A percentile compares a stretch with the other conserved stretches of the same genome.
Conservation (phyloP, 768 basidiomycete genomes). For the Pulveroboletus sp. region DNA sequence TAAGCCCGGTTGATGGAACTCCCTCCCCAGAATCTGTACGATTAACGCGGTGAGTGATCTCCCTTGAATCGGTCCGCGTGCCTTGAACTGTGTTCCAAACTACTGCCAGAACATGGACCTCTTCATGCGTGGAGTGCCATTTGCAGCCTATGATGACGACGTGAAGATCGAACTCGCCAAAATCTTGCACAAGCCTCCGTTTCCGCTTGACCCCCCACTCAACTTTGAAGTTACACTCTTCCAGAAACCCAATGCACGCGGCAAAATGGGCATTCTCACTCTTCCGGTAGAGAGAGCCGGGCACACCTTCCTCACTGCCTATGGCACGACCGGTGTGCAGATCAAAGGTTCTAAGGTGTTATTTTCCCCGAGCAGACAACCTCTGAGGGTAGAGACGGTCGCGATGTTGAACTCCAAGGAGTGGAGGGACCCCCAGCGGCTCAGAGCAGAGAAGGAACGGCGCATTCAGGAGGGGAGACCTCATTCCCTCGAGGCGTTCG, state of each 20-base stretch:
- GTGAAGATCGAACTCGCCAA: constrained; percentile 32
- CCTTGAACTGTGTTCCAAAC: background rate
- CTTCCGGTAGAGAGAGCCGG: constrained; percentile 23
- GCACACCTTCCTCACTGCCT: constrained; percentile 25
- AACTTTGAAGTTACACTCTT: constrained; percentile 37
- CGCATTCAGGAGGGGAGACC: constrained; percentile 21
- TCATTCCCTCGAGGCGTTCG: constrained; percentile 23
- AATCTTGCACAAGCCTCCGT: constrained; percentile 33
- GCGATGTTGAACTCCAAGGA: constrained; percentile 18
- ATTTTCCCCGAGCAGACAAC: constrained; percentile 22
- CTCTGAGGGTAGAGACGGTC: constrained; percentile 24
- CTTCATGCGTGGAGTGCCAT: constrained; percentile 31
- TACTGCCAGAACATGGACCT: constrained; percentile 30
- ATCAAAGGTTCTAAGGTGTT: constrained; percentile 23
- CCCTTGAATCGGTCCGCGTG: background rate
- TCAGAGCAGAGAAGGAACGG: constrained; percentile 23
- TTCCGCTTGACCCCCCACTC: constrained; percentile 21
- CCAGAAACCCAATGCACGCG: constrained; percentile 15
- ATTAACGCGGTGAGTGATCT: constrained; percentile 19
- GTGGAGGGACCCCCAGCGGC: constrained; percentile 31
- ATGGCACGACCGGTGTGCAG: constrained; percentile 21
- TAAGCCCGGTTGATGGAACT: constrained; percentile 7
- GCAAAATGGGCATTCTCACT: constrained; percentile 31
- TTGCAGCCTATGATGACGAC: constrained; percentile 29
- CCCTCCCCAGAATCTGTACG: constrained; percentile 5